These are phyloP conservation scores for Fabrea salina DNA, from an alignment of 169 alveolate genomes.

Conservation along the genomic window DNA sequence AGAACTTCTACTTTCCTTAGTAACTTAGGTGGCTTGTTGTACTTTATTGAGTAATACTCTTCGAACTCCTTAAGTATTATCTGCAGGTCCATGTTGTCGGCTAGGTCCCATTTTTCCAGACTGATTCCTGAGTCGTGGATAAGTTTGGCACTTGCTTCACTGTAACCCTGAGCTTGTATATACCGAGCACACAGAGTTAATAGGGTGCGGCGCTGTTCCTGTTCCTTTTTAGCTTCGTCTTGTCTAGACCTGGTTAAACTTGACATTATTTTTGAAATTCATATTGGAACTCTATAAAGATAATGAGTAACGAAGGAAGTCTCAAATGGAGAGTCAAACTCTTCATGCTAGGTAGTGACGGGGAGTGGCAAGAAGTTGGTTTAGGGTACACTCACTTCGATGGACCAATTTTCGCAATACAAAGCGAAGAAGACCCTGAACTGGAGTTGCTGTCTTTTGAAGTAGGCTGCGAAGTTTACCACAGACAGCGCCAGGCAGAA, in stretches of 20 bases:
- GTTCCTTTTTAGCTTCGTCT: conserved; percentile 17
- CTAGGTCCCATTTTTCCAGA: conserved; percentile 54
- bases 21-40: conserved; percentile 68
- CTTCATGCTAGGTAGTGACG: not conserved
- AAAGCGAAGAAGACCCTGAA: conserved; percentile 8
- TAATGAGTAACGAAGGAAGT: too few species aligned
- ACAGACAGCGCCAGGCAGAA: conserved; percentile 6
- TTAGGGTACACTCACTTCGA: not conserved
- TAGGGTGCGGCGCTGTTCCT: conserved; percentile 3
- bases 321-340: conserved; percentile 8
- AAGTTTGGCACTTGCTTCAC: conserved; percentile 10
- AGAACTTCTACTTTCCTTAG: conserved; percentile 57
- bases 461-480: not conserved
- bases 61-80: conserved; percentile 81
- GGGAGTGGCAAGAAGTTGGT: not conserved
- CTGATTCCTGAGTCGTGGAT: conserved; percentile 31
- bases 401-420: not conserved
- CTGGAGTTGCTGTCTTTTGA: not conserved
- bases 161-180: conserved; percentile 33
- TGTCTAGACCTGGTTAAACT: not conserved
- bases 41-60: conserved; percentile 77
- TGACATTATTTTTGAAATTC: too few species aligned
- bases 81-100: conserved; percentile 85
- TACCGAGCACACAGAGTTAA: conserved; percentile 19
- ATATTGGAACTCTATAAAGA: too few species aligned